Evolutionary conservation across 1,284 basidiomycete genomes (phyloP), one percentile per base, ranked within the genome.

Genomic region (Malassezia sp.): DNA sequence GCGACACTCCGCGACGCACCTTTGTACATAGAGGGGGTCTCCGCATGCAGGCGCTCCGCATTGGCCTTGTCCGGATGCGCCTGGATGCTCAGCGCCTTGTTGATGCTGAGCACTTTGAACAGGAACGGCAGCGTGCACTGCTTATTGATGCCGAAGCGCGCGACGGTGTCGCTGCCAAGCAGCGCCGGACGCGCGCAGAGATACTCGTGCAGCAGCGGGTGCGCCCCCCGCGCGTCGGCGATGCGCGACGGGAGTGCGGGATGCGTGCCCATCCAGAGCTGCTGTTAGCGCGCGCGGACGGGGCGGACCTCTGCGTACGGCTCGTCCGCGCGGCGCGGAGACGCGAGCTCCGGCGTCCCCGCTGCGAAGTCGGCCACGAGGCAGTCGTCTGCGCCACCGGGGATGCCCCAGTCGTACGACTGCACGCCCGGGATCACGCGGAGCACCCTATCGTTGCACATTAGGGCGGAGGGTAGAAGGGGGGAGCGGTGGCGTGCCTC

Each of bases 181-280:
- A 67, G 32, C n/a, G 52, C 38, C 3, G 57, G 57, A 38, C 64
- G 45, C 21, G 42, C 14, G 2, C 44, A 30, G 6, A 69, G 52
- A n/a, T 54, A 45, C 8, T 47, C 45, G 0, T 57, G 49, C 11
- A 69, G 54, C 9, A 45, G 35, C 7, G 49, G 40, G 7, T 29
- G 23, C 4, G 42, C 28, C 26, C 29, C 32, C 15, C 30, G 18
- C 5, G 17, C 11, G 2, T 28, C 6, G 10, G 58, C 38, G 45
- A 85, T 72, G 36, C 74, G 78, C 2, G 88, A 89, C 0, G 91
- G 91, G 9, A 87, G 79, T 20, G 78, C 85, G 1, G 85, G 78
- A 66, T 97, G 93, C 0, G 93, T 96, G 14, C 93, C 93, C 91
- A 97, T 97, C 93, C 93, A 99, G 6, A 70, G 54, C n/a, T n/a